phyloP scores from a whole-genome alignment of 345 rosid genomes.

The Citrus medica region DNA sequence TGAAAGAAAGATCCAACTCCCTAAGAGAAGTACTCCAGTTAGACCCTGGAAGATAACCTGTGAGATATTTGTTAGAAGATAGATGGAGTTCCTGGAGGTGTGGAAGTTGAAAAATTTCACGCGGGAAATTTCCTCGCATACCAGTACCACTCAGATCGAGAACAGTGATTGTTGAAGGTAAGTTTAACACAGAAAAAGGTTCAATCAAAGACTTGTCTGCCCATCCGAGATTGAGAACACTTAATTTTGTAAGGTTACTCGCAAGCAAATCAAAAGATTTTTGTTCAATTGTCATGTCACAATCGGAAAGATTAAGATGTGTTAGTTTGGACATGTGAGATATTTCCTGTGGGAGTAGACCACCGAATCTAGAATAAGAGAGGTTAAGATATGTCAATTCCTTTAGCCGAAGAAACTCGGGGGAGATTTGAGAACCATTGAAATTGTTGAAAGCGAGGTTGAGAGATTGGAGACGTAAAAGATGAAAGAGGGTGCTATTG shows the following conservation, averaged over 20 bases:
- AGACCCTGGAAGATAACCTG: no score
- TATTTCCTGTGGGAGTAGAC: background rate
- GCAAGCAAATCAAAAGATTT: background rate
- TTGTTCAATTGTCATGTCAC: background rate
- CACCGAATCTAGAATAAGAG: background rate
- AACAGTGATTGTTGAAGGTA: conserved; percentile 5
- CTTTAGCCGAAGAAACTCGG: background rate
- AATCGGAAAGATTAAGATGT: background rate
- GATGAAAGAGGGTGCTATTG: background rate
- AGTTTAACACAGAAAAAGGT: conserved; percentile 4
- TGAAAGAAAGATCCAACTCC: no score
- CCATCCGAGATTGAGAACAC: background rate
- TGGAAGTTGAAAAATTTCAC: no score
- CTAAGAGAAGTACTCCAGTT: no score
- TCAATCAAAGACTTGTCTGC: background rate
- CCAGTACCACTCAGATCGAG: background rate
- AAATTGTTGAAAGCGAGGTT: conserved; percentile 27
- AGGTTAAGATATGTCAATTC: conserved; percentile 15
- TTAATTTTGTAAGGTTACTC: conserved; percentile 10
- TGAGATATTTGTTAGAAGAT: no score
- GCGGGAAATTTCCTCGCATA: background rate
- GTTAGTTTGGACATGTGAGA: background rate
- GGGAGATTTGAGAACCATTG: background rate
- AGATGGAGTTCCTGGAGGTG: no score
- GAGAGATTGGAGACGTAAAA: background rate